Base-by-base conservation (phyloP, 495 filamentous ascomycete species). In the Geopyxis carbonaria region DNA sequence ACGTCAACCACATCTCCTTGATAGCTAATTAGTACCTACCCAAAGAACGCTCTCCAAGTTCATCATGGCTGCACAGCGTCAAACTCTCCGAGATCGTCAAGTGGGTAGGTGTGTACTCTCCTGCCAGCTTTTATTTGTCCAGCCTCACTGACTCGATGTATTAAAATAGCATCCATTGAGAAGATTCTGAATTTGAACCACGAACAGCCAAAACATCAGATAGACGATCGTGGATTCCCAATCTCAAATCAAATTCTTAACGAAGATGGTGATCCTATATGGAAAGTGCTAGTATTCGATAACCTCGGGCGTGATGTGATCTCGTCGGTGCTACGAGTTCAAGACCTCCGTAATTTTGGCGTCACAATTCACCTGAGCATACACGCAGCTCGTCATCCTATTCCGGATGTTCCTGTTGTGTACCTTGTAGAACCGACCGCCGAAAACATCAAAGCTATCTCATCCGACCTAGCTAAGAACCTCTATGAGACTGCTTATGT, bases 311-410 rank as follows among this genome's bases (percentile, higher is more conserved):
- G 72, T 43, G 66, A 79, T 59, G 64, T 75, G 27, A 94, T 97
- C 48, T 93, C 85, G 62, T 93, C 84, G 51, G 86, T 97, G 5
- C 64, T 97, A 23, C 67, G 86, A 44, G 91, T 97, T 23, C 92
- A 82, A 46, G 87, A 95, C 59, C 68, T 97, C 43, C 67, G 89
- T 42, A 73, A 77, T 31, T 86, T 83, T 75, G 91, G 91, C 8
- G 80, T 99, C 33, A 99, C 91, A 10, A 93, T 95, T 64, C 89
- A 99, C 61, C 75, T 95, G 78, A 82, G 86, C 57, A 73, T 99
- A 55, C 72, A 80, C 42, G 74, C 82, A 7, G 64, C 74, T 40
- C 68, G 91, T 55, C 82, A 93, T 51, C 72, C 84, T 7, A 94
- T 99, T 44, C 89, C 89, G 33, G 91, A 99, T 58, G 91, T 94